Percentiles rank a stretch among this genome's conserved stretches.
These are phyloP conservation scores for Penicillium longicatenatum DNA, from an alignment of 495 filamentous ascomycete species.

Conservation along the genomic window DNA sequence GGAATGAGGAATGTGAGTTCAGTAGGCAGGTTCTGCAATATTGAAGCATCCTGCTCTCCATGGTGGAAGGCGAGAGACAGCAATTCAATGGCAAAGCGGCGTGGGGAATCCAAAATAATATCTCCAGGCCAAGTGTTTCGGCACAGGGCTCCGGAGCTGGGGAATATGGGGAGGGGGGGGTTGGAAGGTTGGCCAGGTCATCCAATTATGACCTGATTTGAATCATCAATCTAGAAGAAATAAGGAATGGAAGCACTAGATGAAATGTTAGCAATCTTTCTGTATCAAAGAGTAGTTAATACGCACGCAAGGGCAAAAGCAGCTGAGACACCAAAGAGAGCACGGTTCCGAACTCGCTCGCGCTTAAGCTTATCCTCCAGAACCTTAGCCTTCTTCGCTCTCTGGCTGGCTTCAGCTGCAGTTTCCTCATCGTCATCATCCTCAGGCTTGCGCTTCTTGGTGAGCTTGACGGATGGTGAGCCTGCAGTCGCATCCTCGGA, in stretches of 20 bases:
- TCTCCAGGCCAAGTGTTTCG: neutral
- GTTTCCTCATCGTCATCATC: slow-evolving; percentile 64
- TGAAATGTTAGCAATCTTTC: slow-evolving; percentile 22
- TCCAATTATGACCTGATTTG: neutral
- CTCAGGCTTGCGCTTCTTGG: slow-evolving; percentile 78
- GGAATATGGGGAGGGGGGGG: slow-evolving; percentile 2
- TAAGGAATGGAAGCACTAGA: slow-evolving; percentile 49
- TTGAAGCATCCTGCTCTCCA: neutral
- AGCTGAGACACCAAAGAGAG: slow-evolving; percentile 79
- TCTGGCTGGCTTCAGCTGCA: slow-evolving; percentile 46
- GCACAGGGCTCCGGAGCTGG: neutral
- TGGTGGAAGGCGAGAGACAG: slow-evolving; percentile 1
- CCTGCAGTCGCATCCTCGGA: slow-evolving; percentile 34
- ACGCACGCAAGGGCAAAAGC: slow-evolving; percentile 89
- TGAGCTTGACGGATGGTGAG: slow-evolving; percentile 47
- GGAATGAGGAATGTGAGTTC: slow-evolving; percentile 13
- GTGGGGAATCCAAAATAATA: slow-evolving; percentile 6
- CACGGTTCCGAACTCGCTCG: slow-evolving; percentile 79
- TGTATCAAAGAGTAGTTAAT: neutral
- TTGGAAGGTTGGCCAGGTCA: neutral
- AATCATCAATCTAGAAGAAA: slow-evolving; percentile 37
- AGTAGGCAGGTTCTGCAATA: neutral
- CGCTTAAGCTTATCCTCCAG: slow-evolving; percentile 75
- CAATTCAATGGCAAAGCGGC: slow-evolving; percentile 7
- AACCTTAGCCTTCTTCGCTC: slow-evolving; percentile 73